Conservation (phyloP, 2,329 filamentous ascomycete genomes). For the Didymellaceae sp. region DNA sequence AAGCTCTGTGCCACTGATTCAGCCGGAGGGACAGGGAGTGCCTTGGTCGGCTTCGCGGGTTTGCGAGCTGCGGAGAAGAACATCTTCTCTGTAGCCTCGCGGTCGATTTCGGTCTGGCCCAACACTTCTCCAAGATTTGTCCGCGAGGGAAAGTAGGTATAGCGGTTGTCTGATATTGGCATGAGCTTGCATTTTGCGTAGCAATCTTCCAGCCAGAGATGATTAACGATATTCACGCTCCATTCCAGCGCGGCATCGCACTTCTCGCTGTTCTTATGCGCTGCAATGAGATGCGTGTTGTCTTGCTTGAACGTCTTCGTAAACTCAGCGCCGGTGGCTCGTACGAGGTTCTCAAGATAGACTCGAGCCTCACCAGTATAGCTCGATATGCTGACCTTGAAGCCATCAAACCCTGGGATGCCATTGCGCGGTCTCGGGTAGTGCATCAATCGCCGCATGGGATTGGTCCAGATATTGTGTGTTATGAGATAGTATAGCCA, state of each 20-base stretch:
- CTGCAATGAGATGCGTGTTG: conserved; percentile 94
- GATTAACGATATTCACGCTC: conserved; percentile 88
- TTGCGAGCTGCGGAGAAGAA: conserved; percentile 58
- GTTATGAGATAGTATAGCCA: conserved; percentile 96
- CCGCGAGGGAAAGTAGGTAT: conserved; percentile 83
- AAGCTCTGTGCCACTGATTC: conserved; percentile 29
- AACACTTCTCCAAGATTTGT: conserved; percentile 94
- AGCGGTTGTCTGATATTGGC: conserved; percentile 74
- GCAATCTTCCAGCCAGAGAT: conserved; percentile 96
- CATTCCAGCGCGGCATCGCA: conserved; percentile 91
- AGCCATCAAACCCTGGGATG: conserved; percentile 77
- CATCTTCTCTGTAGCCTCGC: conserved; percentile 72
- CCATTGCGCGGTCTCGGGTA: conserved; percentile 82
- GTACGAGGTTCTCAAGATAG: conserved; percentile 91
- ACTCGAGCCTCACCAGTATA: conserved; percentile 93
- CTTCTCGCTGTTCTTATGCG: conserved; percentile 88
- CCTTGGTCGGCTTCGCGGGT: conserved; percentile 26
- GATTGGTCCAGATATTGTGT: conserved; percentile 86
- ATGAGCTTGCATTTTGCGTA: conserved; percentile 87
- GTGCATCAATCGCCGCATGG: conserved; percentile 81
- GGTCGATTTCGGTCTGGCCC: conserved; percentile 83
- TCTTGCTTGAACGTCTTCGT: conserved; percentile 95
- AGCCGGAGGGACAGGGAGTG: conserved; percentile 25
- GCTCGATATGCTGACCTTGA: conserved; percentile 90
- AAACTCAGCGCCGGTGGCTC: conserved; percentile 82